Evolutionary conservation across 768 basidiomycete genomes (phyloP), one percentile per base, ranked within the genome.

Genomic region (Neoboletus brunneissimus): DNA sequence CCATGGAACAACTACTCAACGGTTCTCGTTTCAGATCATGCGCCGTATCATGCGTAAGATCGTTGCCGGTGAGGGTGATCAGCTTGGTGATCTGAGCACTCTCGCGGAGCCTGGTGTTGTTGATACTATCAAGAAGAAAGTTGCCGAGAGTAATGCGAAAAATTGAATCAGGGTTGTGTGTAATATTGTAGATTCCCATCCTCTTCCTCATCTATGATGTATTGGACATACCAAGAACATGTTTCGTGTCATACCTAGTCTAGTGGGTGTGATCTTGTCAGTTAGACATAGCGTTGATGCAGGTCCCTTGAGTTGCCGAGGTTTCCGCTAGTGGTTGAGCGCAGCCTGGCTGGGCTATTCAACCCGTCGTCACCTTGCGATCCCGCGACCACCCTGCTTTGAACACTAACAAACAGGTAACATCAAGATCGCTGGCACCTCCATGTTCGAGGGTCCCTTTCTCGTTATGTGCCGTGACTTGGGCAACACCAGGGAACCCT

Each of bases 11-110:
- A 13, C 6, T 22, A n/a, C 44, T 34, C 13, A 43, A 54, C 18
- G 18, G 16, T 31, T 8, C n/a, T 10, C 6, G 2, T 0, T 57
- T 16, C 51, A 86, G 89, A 93, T 94, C 72, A 95, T 98, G 90
- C 85, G 96, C 44, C 85, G 96, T 51, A 91, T 97, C 60, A 84
- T 98, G 83, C 85, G 97, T 67, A 98, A 98, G 84, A 92, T 98
- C 67, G 90, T 93, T 46, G 89, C 89, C 0, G 91, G 92, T 40
- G 94, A 98, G 71, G 91, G 86, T 9, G 96, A 99, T 71, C 91
- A 97, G 72, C 84, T 98, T 41, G 96, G 96, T 48, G 96, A 98
- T 75, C 81, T 98, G 37, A 91, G 88, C 62, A 98, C 96, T 8
- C 80, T 96, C 46, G 95, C 93, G 4, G 94, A 98, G 61, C 95